Base-by-base conservation (phyloP, 805 yeast species). In the Suhomyces tanzawaensis region DNA sequence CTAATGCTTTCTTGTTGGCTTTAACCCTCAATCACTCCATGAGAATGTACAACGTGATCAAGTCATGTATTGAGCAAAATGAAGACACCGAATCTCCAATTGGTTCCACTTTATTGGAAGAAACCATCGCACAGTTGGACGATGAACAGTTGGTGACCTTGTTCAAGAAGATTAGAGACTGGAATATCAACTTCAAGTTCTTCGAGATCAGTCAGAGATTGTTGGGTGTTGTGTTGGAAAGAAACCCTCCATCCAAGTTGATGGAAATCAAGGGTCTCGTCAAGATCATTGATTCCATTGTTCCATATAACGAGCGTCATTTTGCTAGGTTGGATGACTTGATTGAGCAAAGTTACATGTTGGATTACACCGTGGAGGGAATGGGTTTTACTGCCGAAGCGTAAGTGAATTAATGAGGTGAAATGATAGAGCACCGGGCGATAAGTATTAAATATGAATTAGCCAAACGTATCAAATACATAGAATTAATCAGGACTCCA, bases 231-330 rank as follows among this genome's bases (percentile, higher is more conserved):
- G 62, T 91, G 23, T 64, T 93, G 42, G 62, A 66, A 29, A 69
- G 68, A 32, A 77, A 78, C 48, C 66, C 73, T 15, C 66, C 82
- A 21, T 79, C 77, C 14, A 70, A 70, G 39, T 58, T 90, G 33
- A 71, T 76, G 46, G 79, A 77, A 49, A 73, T 85, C 27, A 80
- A 81, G 4, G 90, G 89, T 2, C 66, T 88, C 46, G 74, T 82
- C 62, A 72, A 70, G 30, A 64, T 81, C 11, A 70, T 91, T 7
- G 95, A 85, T 40, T 72, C 83, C n/a, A 75, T 93, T 38, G 62
- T 87, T 27, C 96, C 98, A 3, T 93, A 93, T 60, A 84, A 85
- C 45, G 88, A 86, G 53, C 79, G 98, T 52, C 99, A 93, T 61
- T 82, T 72, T 54, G 55, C 69, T 25, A 74, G 99, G 46, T 65